These are phyloP conservation scores for Yamadazyma taylorii DNA, from an alignment of 1,139 yeast species.

Conservation along the genomic window DNA sequence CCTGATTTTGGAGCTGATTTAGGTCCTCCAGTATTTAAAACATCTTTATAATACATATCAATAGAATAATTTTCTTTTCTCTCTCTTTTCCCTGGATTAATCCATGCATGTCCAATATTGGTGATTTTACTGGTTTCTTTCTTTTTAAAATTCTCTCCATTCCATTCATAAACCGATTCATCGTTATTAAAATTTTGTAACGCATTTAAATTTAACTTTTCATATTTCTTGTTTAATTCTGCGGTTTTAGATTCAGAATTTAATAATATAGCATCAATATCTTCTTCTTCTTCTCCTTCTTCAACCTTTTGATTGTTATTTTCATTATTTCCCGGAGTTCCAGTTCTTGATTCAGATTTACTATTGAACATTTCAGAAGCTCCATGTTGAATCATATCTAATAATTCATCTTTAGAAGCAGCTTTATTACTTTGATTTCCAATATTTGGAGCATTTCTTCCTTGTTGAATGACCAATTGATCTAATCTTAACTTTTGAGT, in stretches of 20 bases:
- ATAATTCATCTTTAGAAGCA: slow-evolving; percentile 65
- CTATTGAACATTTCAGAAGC: slow-evolving; percentile 59
- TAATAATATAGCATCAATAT: slow-evolving; percentile 59
- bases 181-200: slow-evolving; percentile 67
- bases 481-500: slow-evolving; percentile 76
- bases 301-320: too few species aligned
- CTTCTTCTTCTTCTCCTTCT: slow-evolving; percentile 25
- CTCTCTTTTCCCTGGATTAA: slow-evolving; percentile 76
- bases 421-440: slow-evolving; percentile 42
- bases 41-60: slow-evolving; percentile 79
- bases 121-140: slow-evolving; percentile 43
- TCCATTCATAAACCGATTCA: slow-evolving; percentile 80
- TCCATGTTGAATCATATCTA: slow-evolving; percentile 81
- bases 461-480: slow-evolving; percentile 81
- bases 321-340: slow-evolving; percentile 40
- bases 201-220: slow-evolving; percentile 70
- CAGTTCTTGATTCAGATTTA: slow-evolving; percentile 16
- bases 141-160: slow-evolving; percentile 78
- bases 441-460: slow-evolving; percentile 46
- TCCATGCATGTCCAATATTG: slow-evolving; percentile 56
- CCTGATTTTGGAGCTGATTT: slow-evolving; percentile 44
- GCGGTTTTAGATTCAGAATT: slow-evolving; percentile 65
- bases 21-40: slow-evolving; percentile 52
- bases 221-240: slow-evolving; percentile 62
- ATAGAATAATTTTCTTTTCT: slow-evolving; percentile 76